phyloP scores from a whole-genome alignment of 208 protist genomes.

The Porcisia hertigi region DNA sequence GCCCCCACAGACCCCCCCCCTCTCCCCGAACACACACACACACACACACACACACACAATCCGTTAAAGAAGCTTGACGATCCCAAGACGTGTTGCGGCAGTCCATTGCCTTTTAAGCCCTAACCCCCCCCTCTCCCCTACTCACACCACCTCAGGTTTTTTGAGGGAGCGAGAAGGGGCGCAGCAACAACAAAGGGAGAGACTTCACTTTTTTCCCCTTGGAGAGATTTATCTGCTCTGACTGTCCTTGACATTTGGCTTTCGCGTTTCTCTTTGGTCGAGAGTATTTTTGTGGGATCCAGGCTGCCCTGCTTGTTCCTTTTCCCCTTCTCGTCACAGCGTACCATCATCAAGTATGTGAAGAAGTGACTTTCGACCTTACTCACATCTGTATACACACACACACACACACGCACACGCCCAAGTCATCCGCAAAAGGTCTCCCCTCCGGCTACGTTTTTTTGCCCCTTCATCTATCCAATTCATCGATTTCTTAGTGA shows the following conservation, averaged over 20 bases:
- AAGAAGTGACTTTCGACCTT: background rate
- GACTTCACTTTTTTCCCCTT: background rate
- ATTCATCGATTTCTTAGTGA: background rate
- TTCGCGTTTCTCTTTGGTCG: background rate
- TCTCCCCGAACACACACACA: constrained; percentile 3
- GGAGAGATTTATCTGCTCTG: too few relatives aligned
- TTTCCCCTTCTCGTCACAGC: background rate
- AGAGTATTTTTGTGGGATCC: background rate
- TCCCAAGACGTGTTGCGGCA: background rate
- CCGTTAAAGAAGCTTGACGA: background rate
- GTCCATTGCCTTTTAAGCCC: background rate
- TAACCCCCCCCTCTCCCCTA: background rate
- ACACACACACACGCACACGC: background rate
- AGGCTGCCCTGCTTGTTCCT: background rate
- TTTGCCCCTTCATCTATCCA: background rate
- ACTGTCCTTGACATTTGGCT: too few relatives aligned
- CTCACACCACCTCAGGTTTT: background rate
- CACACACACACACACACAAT: background rate
- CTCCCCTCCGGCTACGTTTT: background rate
- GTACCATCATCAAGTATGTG: background rate
- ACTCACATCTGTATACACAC: background rate
- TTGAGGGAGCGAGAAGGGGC: background rate
- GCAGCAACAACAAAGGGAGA: background rate
- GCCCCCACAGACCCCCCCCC: background rate
- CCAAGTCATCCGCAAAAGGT: background rate